phyloP scores from a whole-genome alignment of 2,329 filamentous ascomycete genomes.

The Cercospora beticola region DNA sequence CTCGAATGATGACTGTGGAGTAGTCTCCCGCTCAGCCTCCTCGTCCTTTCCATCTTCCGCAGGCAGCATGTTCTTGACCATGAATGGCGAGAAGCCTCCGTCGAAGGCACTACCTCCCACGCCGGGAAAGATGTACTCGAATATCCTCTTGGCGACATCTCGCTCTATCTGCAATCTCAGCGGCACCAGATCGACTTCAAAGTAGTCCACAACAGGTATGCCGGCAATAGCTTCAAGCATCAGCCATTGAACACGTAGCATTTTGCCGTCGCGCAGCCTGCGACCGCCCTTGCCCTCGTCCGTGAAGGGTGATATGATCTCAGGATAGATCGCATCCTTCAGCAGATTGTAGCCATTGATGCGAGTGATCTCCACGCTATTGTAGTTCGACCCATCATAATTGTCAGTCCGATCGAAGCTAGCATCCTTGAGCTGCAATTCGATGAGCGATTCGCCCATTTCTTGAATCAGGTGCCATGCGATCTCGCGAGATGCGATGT shows the following conservation, averaged over 20 bases:
- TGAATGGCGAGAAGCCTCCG: slow-evolving; percentile 62
- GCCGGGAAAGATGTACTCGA: slow-evolving; percentile 96
- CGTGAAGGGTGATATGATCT: slow-evolving; percentile 89
- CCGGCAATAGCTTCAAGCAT: slow-evolving; percentile 98
- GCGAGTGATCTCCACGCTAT: slow-evolving; percentile 82
- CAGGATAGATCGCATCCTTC: slow-evolving; percentile 86
- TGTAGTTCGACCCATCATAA: slow-evolving; percentile 93
- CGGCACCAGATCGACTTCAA: slow-evolving; percentile 90
- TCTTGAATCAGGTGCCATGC: slow-evolving; percentile 96
- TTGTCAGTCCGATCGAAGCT: slow-evolving; percentile 96
- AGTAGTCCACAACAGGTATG: slow-evolving; percentile 95
- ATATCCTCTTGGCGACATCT: slow-evolving; percentile 86
- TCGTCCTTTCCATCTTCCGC: slow-evolving; percentile 51
- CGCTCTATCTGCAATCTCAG: slow-evolving; percentile 91
- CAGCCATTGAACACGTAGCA: slow-evolving; percentile 94
- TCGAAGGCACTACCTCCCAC: slow-evolving; percentile 56
- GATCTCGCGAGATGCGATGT: slow-evolving; percentile 89
- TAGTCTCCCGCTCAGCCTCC: slow-evolving; percentile 43
- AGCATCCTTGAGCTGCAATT: slow-evolving; percentile 87
- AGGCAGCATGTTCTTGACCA: slow-evolving; percentile 54
- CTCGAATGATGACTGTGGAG: slow-evolving; percentile 42
- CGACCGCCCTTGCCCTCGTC: slow-evolving; percentile 59
- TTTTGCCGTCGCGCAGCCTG: slow-evolving; percentile 69
- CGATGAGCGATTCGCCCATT: slow-evolving; percentile 73
- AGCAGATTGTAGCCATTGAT: slow-evolving; percentile 88